These are phyloP conservation scores for Nemania sp. DNA, from an alignment of 2,329 filamentous ascomycete genomes.

Conservation along the genomic window DNA sequence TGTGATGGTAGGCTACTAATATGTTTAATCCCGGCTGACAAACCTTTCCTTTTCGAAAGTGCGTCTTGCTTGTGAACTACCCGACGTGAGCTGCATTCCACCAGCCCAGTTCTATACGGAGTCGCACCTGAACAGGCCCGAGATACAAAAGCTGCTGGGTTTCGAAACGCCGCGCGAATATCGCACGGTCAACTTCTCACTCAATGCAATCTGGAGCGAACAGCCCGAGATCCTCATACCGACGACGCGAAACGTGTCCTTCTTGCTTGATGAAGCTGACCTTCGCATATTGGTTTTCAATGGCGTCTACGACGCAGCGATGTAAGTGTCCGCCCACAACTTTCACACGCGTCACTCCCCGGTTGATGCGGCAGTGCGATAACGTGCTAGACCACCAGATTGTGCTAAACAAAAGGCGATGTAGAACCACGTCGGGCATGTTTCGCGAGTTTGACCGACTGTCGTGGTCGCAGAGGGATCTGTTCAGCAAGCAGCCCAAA, in stretches of 20 bases:
- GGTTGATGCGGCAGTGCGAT: not conserved
- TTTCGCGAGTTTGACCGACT: slow-evolving; percentile 17
- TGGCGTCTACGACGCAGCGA: slow-evolving; percentile 18
- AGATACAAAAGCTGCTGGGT: slow-evolving; percentile 15
- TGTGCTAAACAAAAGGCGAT: not conserved
- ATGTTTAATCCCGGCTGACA: not conserved
- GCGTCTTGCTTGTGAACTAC: slow-evolving; percentile 12
- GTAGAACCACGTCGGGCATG: slow-evolving; percentile 15
- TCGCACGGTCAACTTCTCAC: slow-evolving; percentile 12
- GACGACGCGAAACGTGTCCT: slow-evolving; percentile 19
- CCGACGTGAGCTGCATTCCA: slow-evolving; percentile 12
- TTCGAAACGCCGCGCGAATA: slow-evolving; percentile 15
- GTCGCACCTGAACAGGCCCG: slow-evolving; percentile 9
- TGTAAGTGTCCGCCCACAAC: slow-evolving; percentile 5
- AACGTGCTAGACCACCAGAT: not conserved
- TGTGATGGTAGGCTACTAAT: not conserved
- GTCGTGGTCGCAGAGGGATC: slow-evolving; percentile 13
- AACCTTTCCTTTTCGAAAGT: not conserved
- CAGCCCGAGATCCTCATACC: slow-evolving; percentile 16
- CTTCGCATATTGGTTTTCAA: slow-evolving; percentile 18
- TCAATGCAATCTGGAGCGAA: slow-evolving; percentile 11
- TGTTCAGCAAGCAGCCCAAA: slow-evolving; percentile 10
- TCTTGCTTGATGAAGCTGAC: slow-evolving; percentile 14
- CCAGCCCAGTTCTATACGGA: slow-evolving; percentile 14
- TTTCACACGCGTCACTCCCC: not conserved